Base-by-base conservation (phyloP, 768 basidiomycete genomes). In the Mycena pura region DNA sequence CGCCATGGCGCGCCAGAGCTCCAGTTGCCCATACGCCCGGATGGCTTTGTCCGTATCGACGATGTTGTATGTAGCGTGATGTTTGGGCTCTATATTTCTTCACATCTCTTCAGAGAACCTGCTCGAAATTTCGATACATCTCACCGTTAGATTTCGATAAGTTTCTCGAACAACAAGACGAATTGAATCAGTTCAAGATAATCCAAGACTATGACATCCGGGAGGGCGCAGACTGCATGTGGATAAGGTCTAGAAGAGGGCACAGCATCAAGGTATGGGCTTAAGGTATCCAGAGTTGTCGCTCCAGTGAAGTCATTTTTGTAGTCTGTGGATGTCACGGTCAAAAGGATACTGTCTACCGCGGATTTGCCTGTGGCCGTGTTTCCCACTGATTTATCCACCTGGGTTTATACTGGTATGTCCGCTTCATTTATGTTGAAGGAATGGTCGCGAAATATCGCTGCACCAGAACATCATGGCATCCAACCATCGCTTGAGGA, bases 11-110 rank as follows among this genome's bases (percentile, higher is more conserved):
- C 90, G 13, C 76, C 78, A 51, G 81, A 82, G 32, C 83, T 87
- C 51, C 78, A 81, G 1, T 66, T 93, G 7, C 67, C 73, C n/a
- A 84, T 93, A 67, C 84, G 91, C 3, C 72, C 84, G 14, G 94
- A 95, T 58, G 94, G 94, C 1, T 95, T 86, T 70, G 84, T 90
- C 24, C 82, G 82, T 48, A 84, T 95, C 7, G 72, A 79, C 14
- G 90, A 93, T 45, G 75, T 95, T 56, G 93, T 95, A 69, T 66
- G 90, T 78, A 24, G n/a, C 22, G 24, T 44, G 15, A 34, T 29
- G 21, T 47, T 45, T 36, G 24, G 10, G 1, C 24, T 45, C 29
- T n/a, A 13, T 8, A 21, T 40, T 19, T 38, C 29, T 41, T 60
- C n/a, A 36, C 24, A 14, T 36, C 28, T 38, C 45, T n/a, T 15